Evolutionary conservation across 1,139 yeast genomes (phyloP).

Genomic region (Geotrichum armillariae): DNA sequence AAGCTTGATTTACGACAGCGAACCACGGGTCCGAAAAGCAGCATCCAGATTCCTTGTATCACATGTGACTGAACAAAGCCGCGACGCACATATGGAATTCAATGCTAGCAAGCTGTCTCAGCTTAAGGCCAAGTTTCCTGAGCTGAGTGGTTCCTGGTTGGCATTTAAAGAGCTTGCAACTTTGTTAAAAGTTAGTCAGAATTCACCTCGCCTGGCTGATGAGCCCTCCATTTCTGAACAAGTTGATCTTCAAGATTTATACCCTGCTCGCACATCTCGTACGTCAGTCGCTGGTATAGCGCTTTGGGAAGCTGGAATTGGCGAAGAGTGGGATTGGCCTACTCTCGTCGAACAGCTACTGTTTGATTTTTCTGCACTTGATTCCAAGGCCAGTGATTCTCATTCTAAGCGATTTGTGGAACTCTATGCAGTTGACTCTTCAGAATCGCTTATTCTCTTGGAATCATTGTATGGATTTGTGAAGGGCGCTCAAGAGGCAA

Average conservation of each 20-base stretch:
- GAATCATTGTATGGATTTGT: slow-evolving; percentile 36
- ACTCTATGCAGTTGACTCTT: slow-evolving; percentile 26
- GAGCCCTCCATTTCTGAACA: slow-evolving; percentile 17
- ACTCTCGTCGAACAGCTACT: slow-evolving; percentile 30
- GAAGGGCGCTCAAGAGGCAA: slow-evolving; percentile 24
- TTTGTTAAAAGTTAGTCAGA: slow-evolving; percentile 23
- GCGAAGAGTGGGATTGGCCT: slow-evolving; percentile 28
- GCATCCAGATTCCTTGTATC: slow-evolving; percentile 33
- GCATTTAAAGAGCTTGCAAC: slow-evolving; percentile 28
- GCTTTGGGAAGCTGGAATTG: slow-evolving; percentile 25
- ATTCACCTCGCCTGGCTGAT: slow-evolving; percentile 20
- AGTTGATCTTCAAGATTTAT: slow-evolving; percentile 21
- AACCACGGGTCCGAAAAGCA: slow-evolving; percentile 37
- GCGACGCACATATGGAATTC: slow-evolving; percentile 23
- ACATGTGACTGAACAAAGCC: slow-evolving; percentile 26
- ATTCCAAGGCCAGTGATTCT: slow-evolving; percentile 23
- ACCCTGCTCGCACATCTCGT: slow-evolving; percentile 24
- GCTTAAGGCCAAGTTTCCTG: slow-evolving; percentile 23
- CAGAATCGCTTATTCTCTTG: slow-evolving; percentile 31
- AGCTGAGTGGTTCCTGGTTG: slow-evolving; percentile 29
- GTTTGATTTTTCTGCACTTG: slow-evolving; percentile 34
- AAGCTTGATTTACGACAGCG: slow-evolving; percentile 48
- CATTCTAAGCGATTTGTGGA: slow-evolving; percentile 23
- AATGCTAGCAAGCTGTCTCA: slow-evolving; percentile 24
- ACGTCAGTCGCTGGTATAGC: slow-evolving; percentile 29